Conservation (phyloP, 495 filamentous ascomycete genomes). For the Penicillium ucsense region DNA sequence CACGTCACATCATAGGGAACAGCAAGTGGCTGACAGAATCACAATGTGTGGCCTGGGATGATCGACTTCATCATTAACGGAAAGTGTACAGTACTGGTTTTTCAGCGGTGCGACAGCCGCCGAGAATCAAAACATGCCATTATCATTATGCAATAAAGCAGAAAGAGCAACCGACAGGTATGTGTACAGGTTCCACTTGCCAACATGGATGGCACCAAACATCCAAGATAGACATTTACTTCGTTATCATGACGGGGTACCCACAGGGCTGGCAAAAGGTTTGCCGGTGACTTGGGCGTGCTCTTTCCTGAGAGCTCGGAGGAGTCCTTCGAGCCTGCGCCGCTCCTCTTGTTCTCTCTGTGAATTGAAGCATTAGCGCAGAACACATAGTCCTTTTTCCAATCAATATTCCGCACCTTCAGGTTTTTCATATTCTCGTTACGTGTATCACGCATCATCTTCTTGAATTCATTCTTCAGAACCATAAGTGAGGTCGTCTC, state of each 20-base stretch:
- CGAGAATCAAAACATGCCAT: too few relatives aligned
- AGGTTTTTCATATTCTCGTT: slow-evolving; percentile 59
- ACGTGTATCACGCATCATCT: slow-evolving; percentile 81
- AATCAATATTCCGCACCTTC: slow-evolving; percentile 42
- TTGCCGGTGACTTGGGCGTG: slow-evolving; percentile 40
- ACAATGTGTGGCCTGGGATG: too few relatives aligned
- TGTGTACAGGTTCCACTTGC: slow-evolving; percentile 10
- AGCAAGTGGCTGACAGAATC: too few relatives aligned
- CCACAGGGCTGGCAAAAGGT: slow-evolving; percentile 40
- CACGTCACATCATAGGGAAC: too few relatives aligned
- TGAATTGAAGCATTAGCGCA: not conserved
- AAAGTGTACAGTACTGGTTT: too few relatives aligned
- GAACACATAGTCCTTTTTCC: too few relatives aligned
- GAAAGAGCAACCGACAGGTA: too few relatives aligned
- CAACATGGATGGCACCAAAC: slow-evolving; percentile 3
- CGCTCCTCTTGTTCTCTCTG: slow-evolving; percentile 68
- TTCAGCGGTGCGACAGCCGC: too few relatives aligned
- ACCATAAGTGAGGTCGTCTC: slow-evolving; percentile 63
- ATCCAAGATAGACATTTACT: slow-evolving; percentile 5
- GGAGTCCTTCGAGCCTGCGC: slow-evolving; percentile 50
- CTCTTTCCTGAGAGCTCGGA: slow-evolving; percentile 47
- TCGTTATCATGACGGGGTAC: slow-evolving; percentile 37
- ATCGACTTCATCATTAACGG: too few relatives aligned
- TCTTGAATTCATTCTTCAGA: slow-evolving; percentile 75
- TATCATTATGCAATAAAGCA: too few relatives aligned